phyloP scores from a whole-genome alignment of 129 eudicot species.

The Chrysanthemum seticuspe region DNA sequence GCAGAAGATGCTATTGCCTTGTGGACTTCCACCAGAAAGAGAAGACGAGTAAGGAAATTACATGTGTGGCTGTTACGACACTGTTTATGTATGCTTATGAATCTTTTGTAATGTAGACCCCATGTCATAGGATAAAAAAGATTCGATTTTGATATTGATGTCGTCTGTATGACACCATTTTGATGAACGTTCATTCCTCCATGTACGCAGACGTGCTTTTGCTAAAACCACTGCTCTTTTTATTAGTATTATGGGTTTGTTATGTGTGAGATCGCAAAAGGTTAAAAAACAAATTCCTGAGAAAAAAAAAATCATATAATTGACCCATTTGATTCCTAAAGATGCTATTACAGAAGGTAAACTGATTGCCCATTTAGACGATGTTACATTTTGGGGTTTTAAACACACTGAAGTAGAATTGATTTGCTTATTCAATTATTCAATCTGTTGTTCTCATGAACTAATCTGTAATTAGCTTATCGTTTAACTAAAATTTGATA shows the following conservation, averaged over 20 bases:
- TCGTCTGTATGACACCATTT: background rate
- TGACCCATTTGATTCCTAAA: too few relatives aligned
- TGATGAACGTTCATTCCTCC: constrained; percentile 2
- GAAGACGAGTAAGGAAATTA: constrained; percentile 68
- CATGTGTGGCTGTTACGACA: too few relatives aligned
- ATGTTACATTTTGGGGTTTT: too few relatives aligned
- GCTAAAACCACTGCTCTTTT: background rate
- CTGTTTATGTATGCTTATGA: background rate
- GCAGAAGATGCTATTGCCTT: constrained; percentile 96
- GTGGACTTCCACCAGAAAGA: constrained; percentile 98
- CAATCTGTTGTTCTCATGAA: too few relatives aligned
- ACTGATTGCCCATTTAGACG: too few relatives aligned
- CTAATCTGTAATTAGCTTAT: too few relatives aligned
- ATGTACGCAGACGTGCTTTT: background rate
- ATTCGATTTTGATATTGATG: background rate
- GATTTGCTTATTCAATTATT: too few relatives aligned
- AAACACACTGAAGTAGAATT: too few relatives aligned
- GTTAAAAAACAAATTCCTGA: too few relatives aligned
- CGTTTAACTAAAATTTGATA: too few relatives aligned
- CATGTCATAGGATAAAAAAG: background rate
- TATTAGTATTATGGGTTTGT: background rate
- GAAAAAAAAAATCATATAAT: too few relatives aligned
- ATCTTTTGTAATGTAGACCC: background rate
- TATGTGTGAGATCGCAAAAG: background rate
- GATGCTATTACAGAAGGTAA: too few relatives aligned